Percentiles rank a stretch among this genome's conserved stretches.
Evolutionary conservation across 768 basidiomycete genomes (phyloP).

Genomic region (Exidia glandulosa): DNA sequence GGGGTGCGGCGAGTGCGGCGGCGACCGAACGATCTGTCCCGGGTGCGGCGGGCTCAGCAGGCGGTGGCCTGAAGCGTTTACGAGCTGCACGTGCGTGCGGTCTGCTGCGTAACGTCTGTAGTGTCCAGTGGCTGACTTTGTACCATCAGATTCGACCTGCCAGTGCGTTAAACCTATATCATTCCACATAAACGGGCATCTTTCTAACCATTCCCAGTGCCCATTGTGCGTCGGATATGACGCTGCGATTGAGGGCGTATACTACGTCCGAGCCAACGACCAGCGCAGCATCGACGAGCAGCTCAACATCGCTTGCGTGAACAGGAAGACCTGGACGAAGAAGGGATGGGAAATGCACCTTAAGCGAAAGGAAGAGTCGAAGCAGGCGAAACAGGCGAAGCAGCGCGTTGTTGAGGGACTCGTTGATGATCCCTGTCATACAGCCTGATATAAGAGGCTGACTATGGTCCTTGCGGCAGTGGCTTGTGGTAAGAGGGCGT

Average conservation of each 20-base stretch:
- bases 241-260: background rate
- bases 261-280: background rate
- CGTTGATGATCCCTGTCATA: no score
- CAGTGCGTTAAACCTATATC: background rate
- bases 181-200: background rate
- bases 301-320: background rate
- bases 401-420: no score
- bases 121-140: background rate
- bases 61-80: background rate
- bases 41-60: background rate
- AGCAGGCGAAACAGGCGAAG: background rate
- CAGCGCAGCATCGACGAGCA: background rate
- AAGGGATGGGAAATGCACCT: background rate
- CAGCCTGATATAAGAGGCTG: no score
- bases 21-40: background rate
- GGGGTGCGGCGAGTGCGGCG: background rate
- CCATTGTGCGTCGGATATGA: background rate
- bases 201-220: background rate
- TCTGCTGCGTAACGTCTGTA: no score
- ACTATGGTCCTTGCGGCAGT: no score
- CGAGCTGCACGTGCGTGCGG: background rate
- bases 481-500: no score
- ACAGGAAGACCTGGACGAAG: background rate
- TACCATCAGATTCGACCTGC: background rate
- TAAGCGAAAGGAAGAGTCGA: background rate